Conservation (phyloP, 2,329 filamentous ascomycete species). For the Aureobasidium sp. region DNA sequence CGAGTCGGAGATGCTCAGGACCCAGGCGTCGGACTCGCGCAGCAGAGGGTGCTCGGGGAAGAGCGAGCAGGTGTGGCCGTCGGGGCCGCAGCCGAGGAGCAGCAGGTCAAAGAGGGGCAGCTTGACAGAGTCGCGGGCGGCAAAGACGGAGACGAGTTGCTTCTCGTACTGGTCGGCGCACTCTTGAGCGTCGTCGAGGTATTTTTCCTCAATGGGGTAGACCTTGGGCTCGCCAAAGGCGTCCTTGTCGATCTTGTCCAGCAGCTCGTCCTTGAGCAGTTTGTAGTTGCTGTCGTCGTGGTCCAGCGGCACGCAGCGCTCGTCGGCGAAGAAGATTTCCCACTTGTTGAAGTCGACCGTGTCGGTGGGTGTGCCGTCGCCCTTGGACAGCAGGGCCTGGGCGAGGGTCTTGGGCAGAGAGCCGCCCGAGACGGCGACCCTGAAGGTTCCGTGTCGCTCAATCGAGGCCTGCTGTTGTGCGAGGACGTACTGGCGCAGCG, state of each 20-base stretch:
- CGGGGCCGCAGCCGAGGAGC: conserved; percentile 85
- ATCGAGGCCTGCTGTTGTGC: conserved; percentile 72
- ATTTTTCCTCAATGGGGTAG: conserved; percentile 63
- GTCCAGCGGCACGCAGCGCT: conserved; percentile 86
- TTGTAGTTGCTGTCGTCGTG: conserved; percentile 92
- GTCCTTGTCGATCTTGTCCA: conserved; percentile 70
- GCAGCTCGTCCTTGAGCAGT: conserved; percentile 74
- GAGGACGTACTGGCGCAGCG: conserved; percentile 74
- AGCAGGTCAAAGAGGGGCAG: conserved; percentile 92
- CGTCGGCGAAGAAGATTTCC: conserved; percentile 98
- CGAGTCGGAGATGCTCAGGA: conserved; percentile 82
- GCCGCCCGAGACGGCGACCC: conserved; percentile 86
- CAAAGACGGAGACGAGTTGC: conserved; percentile 74
- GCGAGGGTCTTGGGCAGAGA: conserved; percentile 84
- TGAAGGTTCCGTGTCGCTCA: conserved; percentile 73
- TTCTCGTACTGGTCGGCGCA: conserved; percentile 92
- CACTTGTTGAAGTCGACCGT: conserved; percentile 71
- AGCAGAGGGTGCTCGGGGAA: conserved; percentile 86
- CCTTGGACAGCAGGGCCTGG: conserved; percentile 60
- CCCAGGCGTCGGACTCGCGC: conserved; percentile 82
- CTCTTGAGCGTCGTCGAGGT: conserved; percentile 74
- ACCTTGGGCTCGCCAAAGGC: conserved; percentile 59
- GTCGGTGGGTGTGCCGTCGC: conserved; percentile 47
- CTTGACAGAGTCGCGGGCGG: conserved; percentile 85
- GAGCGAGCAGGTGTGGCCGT: conserved; percentile 93